These are phyloP conservation scores for Hypoxylon sp. DNA, from an alignment of 2,329 filamentous ascomycete genomes.

Conservation along the genomic window DNA sequence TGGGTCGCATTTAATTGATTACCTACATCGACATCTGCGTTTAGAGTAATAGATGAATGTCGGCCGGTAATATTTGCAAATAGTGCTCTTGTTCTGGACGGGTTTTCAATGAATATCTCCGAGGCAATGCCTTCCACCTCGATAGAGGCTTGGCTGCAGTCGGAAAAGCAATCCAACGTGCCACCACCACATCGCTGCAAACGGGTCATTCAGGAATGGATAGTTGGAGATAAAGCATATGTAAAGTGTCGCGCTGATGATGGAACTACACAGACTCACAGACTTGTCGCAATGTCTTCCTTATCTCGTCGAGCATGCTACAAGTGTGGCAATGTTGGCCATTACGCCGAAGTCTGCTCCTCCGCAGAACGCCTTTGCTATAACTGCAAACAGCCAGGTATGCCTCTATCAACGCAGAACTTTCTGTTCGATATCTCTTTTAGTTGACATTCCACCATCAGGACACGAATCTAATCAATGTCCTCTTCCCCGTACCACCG, in stretches of 20 bases:
- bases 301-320: conserved; percentile 87
- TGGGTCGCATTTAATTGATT: conserved; percentile 33
- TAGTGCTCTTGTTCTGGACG: conserved; percentile 5
- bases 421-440: neutral
- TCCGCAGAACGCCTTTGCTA: conserved; percentile 99
- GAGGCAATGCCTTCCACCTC: conserved; percentile 52
- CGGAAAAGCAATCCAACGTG: conserved; percentile 47
- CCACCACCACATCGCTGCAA: conserved; percentile 55
- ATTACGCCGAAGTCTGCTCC: conserved; percentile 92
- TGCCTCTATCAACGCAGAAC: conserved; percentile 17
- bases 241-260: conserved; percentile 57
- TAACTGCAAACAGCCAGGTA: conserved; percentile 95
- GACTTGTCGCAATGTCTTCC: conserved; percentile 75
- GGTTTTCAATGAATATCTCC: conserved; percentile 4
- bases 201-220: conserved; percentile 50
- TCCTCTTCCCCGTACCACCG: conserved; percentile 94
- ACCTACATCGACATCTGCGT: conserved; percentile 11
- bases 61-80: conserved; percentile 17
- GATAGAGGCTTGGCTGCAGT: conserved; percentile 53
- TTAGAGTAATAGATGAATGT: conserved; percentile 10
- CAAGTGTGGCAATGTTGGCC: conserved; percentile 86
- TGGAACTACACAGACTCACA: conserved; percentile 50
- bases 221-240: conserved; percentile 50
- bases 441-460: conserved; percentile 51
- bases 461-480: conserved; percentile 98